Evolutionary conservation across 192 early-diverging fungal species (phyloP), one percentile per base, ranked within the genome.

Genomic region (Backusella australiensis): DNA sequence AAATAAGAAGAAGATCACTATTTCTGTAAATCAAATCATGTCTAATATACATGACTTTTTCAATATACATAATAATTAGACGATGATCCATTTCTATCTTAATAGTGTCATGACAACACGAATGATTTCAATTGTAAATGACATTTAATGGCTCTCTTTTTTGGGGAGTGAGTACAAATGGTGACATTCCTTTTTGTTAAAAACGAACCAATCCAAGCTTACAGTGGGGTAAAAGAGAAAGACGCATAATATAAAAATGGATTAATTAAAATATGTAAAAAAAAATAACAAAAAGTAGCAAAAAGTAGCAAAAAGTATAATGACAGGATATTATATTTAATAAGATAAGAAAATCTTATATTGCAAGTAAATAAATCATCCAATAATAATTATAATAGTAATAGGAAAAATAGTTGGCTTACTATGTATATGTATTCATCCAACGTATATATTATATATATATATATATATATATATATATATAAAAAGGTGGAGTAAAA

Each of bases 221-320:
- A 29, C 11, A 63, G 23, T 63, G 56, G 56, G 56, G 56, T 9
- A 63, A 63, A 63, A 63, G 12, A 59, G 17, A 12, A 14, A 59
- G 23, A 59, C 53, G 53, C 53, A 56, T 56, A 56, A 26, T 56
- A 56, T 56, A 56, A 56, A 26, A 11, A 56, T 8, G 53, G 53
- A 26, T 56, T 56, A 56, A 56, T 56, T 56, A 56, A 56, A 56
- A 56, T 56, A 56, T 56, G 53, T 56, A 63, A 26, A 63, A 29
- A 59, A 63, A 26, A n/a, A n/a, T n/a, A n/a, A n/a, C n/a, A n/a
- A n/a, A n/a, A n/a, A n/a, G n/a, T 32, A 53, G 23, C 2, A n/a
- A 53, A 59, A 26, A 29, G n/a, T 21, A 63, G 12, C 21, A 23
- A 59, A 59, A 21, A 9, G 8, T 3, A 29, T 12, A 63, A 29